A percentile compares a stretch with the other conserved stretches of the same genome.
phyloP scores from a whole-genome alignment of 306 rosid species.

The Delonix regia region DNA sequence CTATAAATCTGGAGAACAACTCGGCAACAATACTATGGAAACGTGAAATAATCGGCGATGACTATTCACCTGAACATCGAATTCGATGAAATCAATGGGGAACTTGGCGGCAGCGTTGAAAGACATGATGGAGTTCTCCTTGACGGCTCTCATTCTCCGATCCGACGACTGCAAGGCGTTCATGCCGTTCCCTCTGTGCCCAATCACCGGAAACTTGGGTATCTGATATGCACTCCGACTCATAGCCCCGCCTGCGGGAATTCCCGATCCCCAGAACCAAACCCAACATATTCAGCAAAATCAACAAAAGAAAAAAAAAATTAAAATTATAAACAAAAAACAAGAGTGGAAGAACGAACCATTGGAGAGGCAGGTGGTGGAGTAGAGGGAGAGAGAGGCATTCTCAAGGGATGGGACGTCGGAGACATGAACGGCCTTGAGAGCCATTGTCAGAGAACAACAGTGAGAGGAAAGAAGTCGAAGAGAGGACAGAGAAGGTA shows the following conservation, averaged over 20 bases:
- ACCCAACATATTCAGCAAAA: neutral
- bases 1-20: neutral
- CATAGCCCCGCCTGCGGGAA: slow-evolving; percentile 35
- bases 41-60: neutral
- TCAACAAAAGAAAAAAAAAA: neutral
- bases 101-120: slow-evolving; percentile 62
- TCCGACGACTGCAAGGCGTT: slow-evolving; percentile 67
- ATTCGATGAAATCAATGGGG: slow-evolving; percentile 72
- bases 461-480: neutral
- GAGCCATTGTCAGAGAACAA: slow-evolving; percentile 40
- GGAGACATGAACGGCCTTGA: slow-evolving; percentile 58
- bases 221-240: slow-evolving; percentile 15
- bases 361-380: slow-evolving; percentile 34
- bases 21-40: neutral
- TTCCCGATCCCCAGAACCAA: neutral
- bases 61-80: slow-evolving; percentile 76
- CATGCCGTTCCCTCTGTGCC: slow-evolving; percentile 88
- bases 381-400: slow-evolving; percentile 38
- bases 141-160: slow-evolving; percentile 60
- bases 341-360: slow-evolving; percentile 3
- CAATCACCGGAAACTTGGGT: slow-evolving; percentile 65
- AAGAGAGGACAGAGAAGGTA: neutral
- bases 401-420: slow-evolving; percentile 53
- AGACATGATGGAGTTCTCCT: slow-evolving; percentile 73
- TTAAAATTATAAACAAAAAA: neutral